Evolutionary conservation across 371 early-diverging fungal species (phyloP).

Genomic region (Haplosporangium sp.): DNA sequence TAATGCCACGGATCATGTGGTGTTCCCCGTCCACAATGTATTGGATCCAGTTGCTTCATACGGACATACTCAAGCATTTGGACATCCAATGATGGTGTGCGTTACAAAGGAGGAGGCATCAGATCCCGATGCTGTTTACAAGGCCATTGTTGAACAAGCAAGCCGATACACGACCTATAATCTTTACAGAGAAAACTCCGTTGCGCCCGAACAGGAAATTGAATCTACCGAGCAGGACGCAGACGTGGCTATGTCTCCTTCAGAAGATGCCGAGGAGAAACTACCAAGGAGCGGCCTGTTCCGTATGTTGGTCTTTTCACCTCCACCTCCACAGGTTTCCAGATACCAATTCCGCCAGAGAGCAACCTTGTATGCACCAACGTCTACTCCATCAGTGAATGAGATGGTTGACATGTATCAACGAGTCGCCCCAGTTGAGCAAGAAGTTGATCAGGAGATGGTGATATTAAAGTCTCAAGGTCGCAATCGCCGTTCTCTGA

Average conservation of each 20-base stretch:
- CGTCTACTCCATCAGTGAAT: constrained; percentile 2
- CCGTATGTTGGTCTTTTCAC: constrained; percentile 23
- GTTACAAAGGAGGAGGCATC: constrained; percentile 50
- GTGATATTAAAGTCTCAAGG: not conserved
- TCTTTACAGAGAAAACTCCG: constrained; percentile 18
- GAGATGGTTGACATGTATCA: constrained; percentile 42
- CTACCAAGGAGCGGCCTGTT: constrained; percentile 26
- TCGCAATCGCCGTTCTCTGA: not conserved
- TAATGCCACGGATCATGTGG: constrained; percentile 41
- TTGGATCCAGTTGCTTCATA: constrained; percentile 6
- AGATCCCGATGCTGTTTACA: constrained; percentile 44
- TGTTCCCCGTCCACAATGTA: constrained; percentile 43
- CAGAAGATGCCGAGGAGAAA: not conserved
- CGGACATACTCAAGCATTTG: constrained; percentile 14
- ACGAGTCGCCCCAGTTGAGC: constrained; percentile 9
- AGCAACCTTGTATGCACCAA: constrained; percentile 26
- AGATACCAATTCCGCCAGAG: constrained; percentile 23
- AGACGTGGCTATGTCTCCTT: constrained; percentile 18
- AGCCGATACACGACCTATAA: constrained; percentile 54
- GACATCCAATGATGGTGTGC: constrained; percentile 56
- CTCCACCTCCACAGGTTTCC: constrained; percentile 9
- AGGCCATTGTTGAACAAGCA: constrained; percentile 45
- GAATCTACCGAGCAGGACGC: constrained; percentile 23
- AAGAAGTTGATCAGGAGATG: constrained; percentile 16
- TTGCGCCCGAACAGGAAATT: constrained; percentile 19